These are phyloP conservation scores for Helianthus tuberosus DNA, from an alignment of 129 eudicot species.

Conservation along the genomic window DNA sequence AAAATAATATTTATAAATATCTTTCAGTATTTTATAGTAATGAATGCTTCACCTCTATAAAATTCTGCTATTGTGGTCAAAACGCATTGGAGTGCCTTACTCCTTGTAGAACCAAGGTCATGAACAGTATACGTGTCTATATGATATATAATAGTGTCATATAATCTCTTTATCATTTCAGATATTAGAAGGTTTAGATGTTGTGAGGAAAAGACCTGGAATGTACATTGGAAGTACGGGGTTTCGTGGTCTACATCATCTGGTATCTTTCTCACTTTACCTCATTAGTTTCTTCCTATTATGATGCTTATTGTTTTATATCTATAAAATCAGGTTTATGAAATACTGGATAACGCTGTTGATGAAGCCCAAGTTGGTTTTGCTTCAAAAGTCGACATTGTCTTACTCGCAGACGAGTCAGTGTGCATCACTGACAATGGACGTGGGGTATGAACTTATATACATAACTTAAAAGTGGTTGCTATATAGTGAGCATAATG, in stretches of 20 bases:
- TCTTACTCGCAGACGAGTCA: conserved; percentile 74
- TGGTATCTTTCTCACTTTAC: conserved; percentile 50
- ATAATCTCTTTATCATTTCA: conserved; percentile 27
- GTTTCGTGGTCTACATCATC: conserved; percentile 92
- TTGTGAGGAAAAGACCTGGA: conserved; percentile 96
- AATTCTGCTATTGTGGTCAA: too few species aligned
- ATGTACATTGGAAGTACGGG: conserved; percentile 99
- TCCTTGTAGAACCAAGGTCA: too few species aligned
- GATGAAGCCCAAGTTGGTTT: conserved; percentile 99
- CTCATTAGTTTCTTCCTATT: neutral
- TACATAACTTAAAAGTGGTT: conserved; percentile 13
- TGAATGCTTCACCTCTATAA: too few species aligned
- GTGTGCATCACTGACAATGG: conserved; percentile 98
- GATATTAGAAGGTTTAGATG: conserved; percentile 95
- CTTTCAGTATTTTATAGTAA: too few species aligned
- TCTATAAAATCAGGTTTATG: conserved; percentile 60
- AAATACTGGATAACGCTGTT: conserved; percentile 90
- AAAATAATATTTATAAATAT: too few species aligned
- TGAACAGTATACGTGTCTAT: too few species aligned
- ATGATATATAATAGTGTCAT: neutral
- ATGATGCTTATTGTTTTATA: neutral
- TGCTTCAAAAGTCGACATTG: conserved; percentile 78
- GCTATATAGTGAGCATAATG: neutral
- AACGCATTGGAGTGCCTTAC: too few species aligned
- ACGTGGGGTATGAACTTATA: conserved; percentile 77